A percentile compares a stretch with the other conserved stretches of the same genome.
phyloP scores from a whole-genome alignment of 1,284 basidiomycete species.

The Fistulinella cinereoalba region DNA sequence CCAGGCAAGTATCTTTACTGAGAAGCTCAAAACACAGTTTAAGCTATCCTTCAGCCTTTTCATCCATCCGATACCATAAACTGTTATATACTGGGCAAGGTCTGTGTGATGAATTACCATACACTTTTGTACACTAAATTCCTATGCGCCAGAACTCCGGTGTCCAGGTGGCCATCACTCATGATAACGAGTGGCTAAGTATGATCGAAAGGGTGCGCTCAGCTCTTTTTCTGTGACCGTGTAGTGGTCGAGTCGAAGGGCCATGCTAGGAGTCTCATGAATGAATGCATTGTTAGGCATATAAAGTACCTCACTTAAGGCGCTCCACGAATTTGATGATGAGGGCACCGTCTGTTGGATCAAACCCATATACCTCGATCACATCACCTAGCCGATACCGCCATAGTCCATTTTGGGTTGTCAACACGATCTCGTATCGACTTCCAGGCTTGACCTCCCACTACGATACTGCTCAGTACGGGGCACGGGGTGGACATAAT shows the following conservation, averaged over 20 bases:
- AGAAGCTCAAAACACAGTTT: not conserved
- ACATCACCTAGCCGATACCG: constrained; percentile 23
- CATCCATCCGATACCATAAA: not conserved
- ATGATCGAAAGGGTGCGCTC: not conserved
- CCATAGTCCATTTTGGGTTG: constrained; percentile 24
- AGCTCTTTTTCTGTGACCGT: constrained; percentile 16
- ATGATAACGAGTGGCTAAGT: not conserved
- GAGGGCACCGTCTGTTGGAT: not conserved
- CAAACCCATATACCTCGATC: not conserved
- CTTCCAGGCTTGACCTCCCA: constrained; percentile 19
- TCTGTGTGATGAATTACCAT: not conserved
- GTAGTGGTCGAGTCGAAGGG: constrained; percentile 9
- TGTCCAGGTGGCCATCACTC: not conserved
- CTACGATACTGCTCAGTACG: constrained; percentile 8
- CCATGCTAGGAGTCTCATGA: constrained; percentile 2
- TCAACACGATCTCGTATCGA: constrained; percentile 21
- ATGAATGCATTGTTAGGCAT: not conserved
- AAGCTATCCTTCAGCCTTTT: not conserved
- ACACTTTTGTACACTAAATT: not conserved
- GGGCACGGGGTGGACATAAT: not conserved
- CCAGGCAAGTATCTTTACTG: not conserved
- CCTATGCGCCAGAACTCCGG: not conserved
- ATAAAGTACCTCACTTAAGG: not conserved
- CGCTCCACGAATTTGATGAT: not conserved
- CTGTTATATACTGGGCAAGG: not conserved